These are phyloP conservation scores for Dimargaris xerosporica DNA, from an alignment of 192 early-diverging fungal genomes.

Conservation along the genomic window DNA sequence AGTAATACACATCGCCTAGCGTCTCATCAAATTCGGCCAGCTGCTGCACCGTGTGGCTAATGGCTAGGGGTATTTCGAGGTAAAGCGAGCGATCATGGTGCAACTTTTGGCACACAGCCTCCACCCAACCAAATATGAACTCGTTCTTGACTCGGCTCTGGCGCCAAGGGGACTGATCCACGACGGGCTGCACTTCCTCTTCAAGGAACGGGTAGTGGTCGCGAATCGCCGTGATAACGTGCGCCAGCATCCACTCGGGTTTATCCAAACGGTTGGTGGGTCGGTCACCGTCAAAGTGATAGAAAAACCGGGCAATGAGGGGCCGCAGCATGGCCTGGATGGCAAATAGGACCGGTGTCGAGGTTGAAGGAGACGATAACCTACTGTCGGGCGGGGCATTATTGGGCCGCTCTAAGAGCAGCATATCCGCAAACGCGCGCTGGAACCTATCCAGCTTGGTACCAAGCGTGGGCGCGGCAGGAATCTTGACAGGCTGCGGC, in stretches of 20 bases:
- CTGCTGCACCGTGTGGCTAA: slow-evolving; percentile 54
- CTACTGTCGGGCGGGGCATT: not conserved
- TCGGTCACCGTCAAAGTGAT: slow-evolving; percentile 52
- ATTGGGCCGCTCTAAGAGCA: slow-evolving; percentile 3
- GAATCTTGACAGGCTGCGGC: slow-evolving; percentile 4
- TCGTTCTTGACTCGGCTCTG: slow-evolving; percentile 46
- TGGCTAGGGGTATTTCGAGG: slow-evolving; percentile 32
- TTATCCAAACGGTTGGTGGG: slow-evolving; percentile 61
- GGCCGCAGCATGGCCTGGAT: slow-evolving; percentile 30
- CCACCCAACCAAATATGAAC: slow-evolving; percentile 41
- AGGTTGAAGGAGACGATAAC: too few species aligned
- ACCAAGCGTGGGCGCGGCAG: not conserved
- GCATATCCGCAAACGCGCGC: slow-evolving; percentile 9
- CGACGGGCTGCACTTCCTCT: slow-evolving; percentile 40
- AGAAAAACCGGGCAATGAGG: slow-evolving; percentile 48
- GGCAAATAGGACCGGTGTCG: not conserved
- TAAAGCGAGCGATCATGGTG: slow-evolving; percentile 30
- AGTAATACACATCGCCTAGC: slow-evolving; percentile 44
- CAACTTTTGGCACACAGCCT: slow-evolving; percentile 40
- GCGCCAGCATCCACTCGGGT: slow-evolving; percentile 67
- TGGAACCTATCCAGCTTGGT: not conserved
- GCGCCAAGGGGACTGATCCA: slow-evolving; percentile 28
- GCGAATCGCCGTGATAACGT: slow-evolving; percentile 36
- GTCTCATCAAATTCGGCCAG: slow-evolving; percentile 47
- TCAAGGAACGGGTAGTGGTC: slow-evolving; percentile 48